A percentile compares a stretch with the other conserved stretches of the same genome.
Conservation (phyloP, 345 rosid species). For the Iberis pinnata region DNA sequence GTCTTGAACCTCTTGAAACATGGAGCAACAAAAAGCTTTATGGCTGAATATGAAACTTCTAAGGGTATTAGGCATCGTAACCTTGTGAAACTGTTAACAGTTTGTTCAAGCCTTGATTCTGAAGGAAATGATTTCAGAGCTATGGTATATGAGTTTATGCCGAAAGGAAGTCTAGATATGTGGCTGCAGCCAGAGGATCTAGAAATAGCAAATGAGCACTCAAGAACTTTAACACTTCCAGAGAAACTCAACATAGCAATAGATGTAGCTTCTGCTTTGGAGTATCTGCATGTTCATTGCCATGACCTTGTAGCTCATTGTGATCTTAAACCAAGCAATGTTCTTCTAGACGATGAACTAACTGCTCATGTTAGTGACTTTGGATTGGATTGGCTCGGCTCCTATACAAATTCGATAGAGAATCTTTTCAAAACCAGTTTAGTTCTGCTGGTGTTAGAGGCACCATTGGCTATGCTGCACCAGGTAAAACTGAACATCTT, state of each 20-base stretch:
- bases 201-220: not conserved
- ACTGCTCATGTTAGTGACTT: slow-evolving; percentile 42
- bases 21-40: slow-evolving; percentile 28
- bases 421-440: slow-evolving; percentile 9
- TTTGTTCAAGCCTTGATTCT: slow-evolving; percentile 25
- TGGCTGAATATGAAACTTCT: slow-evolving; percentile 30
- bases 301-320: slow-evolving; percentile 34
- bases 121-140: slow-evolving; percentile 30
- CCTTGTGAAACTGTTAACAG: slow-evolving; percentile 26
- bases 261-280: slow-evolving; percentile 35
- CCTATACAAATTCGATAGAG: slow-evolving; percentile 7
- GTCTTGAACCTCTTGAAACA: slow-evolving; percentile 25
- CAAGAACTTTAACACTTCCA: slow-evolving; percentile 2
- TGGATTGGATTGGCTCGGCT: slow-evolving; percentile 41
- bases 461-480: slow-evolving; percentile 44
- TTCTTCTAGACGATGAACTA: slow-evolving; percentile 38
- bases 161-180: slow-evolving; percentile 32
- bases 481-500: slow-evolving; percentile 30
- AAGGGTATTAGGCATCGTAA: slow-evolving; percentile 27
- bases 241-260: slow-evolving; percentile 33
- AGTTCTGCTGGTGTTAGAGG: slow-evolving; percentile 41
- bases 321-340: slow-evolving; percentile 48
- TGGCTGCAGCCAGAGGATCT: slow-evolving; percentile 25
- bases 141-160: slow-evolving; percentile 33
- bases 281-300: slow-evolving; percentile 37